Conservation (phyloP, 2,329 filamentous ascomycete species). For the Penicillium aurantiogriseum region DNA sequence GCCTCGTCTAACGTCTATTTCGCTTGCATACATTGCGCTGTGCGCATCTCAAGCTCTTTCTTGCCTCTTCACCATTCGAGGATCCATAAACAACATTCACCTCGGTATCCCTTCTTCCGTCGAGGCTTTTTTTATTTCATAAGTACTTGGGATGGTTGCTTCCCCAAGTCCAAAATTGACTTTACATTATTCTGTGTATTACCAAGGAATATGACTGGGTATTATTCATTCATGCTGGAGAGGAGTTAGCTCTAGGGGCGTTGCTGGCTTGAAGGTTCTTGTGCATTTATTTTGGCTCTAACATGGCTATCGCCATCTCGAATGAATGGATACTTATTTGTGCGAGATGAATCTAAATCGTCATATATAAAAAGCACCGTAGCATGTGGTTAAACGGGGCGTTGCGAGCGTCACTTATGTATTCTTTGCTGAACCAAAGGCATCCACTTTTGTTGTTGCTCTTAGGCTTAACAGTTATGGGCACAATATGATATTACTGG, state of each 20-base stretch:
- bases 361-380: not conserved
- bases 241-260: not conserved
- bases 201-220: conserved; percentile 6
- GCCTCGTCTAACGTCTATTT: not conserved
- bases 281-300: conserved; percentile 4
- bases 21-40: conserved; percentile 5
- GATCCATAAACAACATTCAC: not conserved
- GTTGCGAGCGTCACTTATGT: not conserved
- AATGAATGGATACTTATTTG: conserved; percentile 2
- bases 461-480: not conserved
- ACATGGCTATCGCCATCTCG: not conserved
- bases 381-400: not conserved
- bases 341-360: not conserved
- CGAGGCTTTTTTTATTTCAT: not conserved
- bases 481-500: not conserved
- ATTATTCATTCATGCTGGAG: not conserved
- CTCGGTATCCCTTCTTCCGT: not conserved
- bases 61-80: not conserved
- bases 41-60: not conserved
- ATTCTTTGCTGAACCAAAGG: not conserved
- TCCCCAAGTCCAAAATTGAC: not conserved
- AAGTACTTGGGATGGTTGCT: not conserved
- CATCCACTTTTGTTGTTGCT: not conserved
- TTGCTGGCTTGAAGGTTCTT: conserved; percentile 8
- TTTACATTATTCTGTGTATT: conserved; percentile 7